Evolutionary conservation across 2,329 filamentous ascomycete species (phyloP), one percentile per base, ranked within the genome.

Genomic region (Lasiodiplodia gonubiensis): DNA sequence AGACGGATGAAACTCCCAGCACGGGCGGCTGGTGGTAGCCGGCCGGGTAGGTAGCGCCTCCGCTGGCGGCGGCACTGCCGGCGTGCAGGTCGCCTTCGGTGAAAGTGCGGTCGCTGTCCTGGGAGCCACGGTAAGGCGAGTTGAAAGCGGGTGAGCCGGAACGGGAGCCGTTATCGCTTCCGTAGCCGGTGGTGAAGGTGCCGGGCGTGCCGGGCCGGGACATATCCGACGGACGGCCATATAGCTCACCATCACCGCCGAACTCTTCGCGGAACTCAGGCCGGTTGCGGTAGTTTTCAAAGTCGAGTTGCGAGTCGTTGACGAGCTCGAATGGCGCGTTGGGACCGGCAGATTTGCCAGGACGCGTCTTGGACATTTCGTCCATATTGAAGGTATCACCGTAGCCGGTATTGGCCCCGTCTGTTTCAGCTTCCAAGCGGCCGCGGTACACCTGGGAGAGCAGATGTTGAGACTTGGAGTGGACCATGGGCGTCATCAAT

Each of bases 401-500:
- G 80, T 95, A 94, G 33, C 90, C 91, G 49, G 88, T 90, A 33
- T 88, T 83, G 67, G 85, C 82, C n/a, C 84, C 85, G 68, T 74
- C 76, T 0, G 76, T 42, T 2, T 84, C 84, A 30, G 88, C 86
- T 67, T 93, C 90, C 27, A 97, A 81, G 4, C 94, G 90, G 12
- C 94, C 94, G 27, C 89, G 89, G 77, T 97, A 97, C 60, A 99
- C 86, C 52, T 91, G 88, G n/a, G 90, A 90, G 11, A 99, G 85
- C 49, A 95, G 86, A 68, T 95, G 93, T 74, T 95, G 92, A 2
- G 93, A 92, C 79, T 92, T 97, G 65, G 92, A 91, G 73, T 96
- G 91, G 3, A 98, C 94, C 94, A 98, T 97, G 2, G 94, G 94
- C 0, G 93, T 97, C 72, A 94, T 94, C 23, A 98, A 85, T 3